Evolutionary conservation across 140 eudicot genomes (phyloP).

Genomic region (Ambrosia hybrid): DNA sequence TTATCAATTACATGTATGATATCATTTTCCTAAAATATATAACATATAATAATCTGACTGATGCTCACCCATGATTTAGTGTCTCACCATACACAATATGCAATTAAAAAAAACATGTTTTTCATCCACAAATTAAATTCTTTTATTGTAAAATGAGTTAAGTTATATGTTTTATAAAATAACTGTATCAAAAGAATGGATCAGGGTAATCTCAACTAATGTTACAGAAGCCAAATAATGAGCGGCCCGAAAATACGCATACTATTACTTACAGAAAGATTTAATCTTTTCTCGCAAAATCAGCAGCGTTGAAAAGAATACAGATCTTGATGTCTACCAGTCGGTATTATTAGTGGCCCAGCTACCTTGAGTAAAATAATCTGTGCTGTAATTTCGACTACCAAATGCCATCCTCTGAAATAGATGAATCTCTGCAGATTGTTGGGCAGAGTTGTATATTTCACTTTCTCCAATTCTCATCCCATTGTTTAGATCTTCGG

Average conservation of each 20-base stretch:
- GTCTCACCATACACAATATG: too few relatives aligned
- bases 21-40: neutral
- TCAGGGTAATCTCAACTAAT: too few relatives aligned
- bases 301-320: neutral
- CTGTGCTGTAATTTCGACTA: constrained; percentile 70
- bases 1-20: neutral
- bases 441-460: constrained; percentile 58
- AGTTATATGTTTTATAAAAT: too few relatives aligned
- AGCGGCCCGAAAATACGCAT: neutral
- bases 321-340: constrained; percentile 16
- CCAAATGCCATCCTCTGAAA: constrained; percentile 85
- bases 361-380: constrained; percentile 52
- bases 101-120: too few relatives aligned
- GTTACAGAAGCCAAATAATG: neutral
- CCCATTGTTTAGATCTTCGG: constrained; percentile 70
- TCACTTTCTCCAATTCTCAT: constrained; percentile 86
- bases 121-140: too few relatives aligned
- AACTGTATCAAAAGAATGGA: too few relatives aligned
- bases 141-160: too few relatives aligned
- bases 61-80: too few relatives aligned
- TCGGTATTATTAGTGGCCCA: constrained; percentile 26
- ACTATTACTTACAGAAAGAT: neutral
- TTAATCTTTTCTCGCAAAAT: constrained; percentile 16
- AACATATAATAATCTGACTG: too few relatives aligned
- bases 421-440: constrained; percentile 72